A percentile compares a stretch with the other conserved stretches of the same genome.
Evolutionary conservation across 31 red algal genomes (phyloP).

Genomic region (Pterothamnion heteromorphum): DNA sequence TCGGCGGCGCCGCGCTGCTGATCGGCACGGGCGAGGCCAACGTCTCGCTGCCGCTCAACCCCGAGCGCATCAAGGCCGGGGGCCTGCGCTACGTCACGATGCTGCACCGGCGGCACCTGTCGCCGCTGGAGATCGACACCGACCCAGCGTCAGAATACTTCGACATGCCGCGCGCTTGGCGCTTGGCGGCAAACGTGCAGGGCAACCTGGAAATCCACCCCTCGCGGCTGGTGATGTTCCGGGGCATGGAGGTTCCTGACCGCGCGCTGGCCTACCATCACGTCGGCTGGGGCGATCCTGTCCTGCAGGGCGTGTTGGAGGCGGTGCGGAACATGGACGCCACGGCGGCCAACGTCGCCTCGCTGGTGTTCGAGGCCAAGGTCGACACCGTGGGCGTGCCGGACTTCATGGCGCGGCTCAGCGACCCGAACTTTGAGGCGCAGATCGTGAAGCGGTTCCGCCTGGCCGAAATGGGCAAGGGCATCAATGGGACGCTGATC

Average conservation of each 20-base stretch:
- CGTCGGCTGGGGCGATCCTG: background rate
- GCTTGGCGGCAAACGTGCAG: background rate
- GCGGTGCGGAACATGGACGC: background rate
- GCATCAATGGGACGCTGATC: background rate
- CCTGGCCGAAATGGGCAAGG: background rate
- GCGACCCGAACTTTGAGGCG: background rate
- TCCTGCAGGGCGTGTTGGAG: background rate
- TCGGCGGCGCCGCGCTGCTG: background rate
- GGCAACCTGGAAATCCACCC: background rate
- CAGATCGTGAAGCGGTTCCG: background rate
- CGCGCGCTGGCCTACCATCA: background rate
- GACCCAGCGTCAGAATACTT: background rate
- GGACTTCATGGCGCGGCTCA: background rate
- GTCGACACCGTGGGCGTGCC: background rate
- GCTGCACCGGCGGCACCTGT: background rate
- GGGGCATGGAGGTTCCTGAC: background rate
- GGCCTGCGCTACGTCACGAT: background rate
- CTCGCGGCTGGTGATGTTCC: background rate
- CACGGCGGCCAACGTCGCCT: background rate
- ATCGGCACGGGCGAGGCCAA: background rate
- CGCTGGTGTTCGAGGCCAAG: background rate
- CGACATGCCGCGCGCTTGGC: background rate
- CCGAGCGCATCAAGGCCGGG: background rate
- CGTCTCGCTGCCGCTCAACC: background rate
- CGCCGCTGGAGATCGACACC: background rate